phyloP scores from a whole-genome alignment of 2,329 filamentous ascomycete genomes.

The Alternaria atra region DNA sequence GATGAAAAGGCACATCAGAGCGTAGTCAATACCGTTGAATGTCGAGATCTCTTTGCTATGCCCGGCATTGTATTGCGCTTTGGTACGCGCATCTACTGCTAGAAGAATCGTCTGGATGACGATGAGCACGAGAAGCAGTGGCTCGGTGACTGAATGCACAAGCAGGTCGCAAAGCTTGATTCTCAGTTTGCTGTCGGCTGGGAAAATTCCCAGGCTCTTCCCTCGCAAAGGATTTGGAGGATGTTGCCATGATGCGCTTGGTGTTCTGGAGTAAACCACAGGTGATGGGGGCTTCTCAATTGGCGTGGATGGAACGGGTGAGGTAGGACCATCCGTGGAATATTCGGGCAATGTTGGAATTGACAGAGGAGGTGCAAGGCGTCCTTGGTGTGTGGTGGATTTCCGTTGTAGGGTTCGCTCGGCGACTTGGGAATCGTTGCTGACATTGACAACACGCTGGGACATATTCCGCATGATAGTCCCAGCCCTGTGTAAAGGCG shows the following conservation, averaged over 20 bases:
- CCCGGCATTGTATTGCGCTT: slow-evolving; percentile 68
- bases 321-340: slow-evolving; percentile 54
- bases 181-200: slow-evolving; percentile 78
- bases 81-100: slow-evolving; percentile 79
- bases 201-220: slow-evolving; percentile 84
- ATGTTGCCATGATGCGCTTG: slow-evolving; percentile 55
- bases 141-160: slow-evolving; percentile 86
- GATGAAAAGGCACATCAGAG: slow-evolving; percentile 81
- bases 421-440: slow-evolving; percentile 85
- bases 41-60: slow-evolving; percentile 65
- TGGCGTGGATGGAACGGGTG: slow-evolving; percentile 37
- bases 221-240: slow-evolving; percentile 81
- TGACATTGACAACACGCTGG: slow-evolving; percentile 96
- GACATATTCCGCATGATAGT: slow-evolving; percentile 77
- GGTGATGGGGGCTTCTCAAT: slow-evolving; percentile 53
- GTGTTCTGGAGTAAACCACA: slow-evolving; percentile 23
- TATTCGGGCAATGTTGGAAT: slow-evolving; percentile 63
- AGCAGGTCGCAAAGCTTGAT: slow-evolving; percentile 81
- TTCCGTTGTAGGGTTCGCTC: slow-evolving; percentile 74
- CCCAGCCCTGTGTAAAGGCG: slow-evolving; percentile 59
- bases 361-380: slow-evolving; percentile 62
- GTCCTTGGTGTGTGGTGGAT: slow-evolving; percentile 64
- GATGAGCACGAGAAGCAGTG: slow-evolving; percentile 85
- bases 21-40: slow-evolving; percentile 79
- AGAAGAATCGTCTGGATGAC: slow-evolving; percentile 88